Evolutionary conservation across 139 green algal genomes (phyloP).

Genomic region (Gonium pectorale): DNA sequence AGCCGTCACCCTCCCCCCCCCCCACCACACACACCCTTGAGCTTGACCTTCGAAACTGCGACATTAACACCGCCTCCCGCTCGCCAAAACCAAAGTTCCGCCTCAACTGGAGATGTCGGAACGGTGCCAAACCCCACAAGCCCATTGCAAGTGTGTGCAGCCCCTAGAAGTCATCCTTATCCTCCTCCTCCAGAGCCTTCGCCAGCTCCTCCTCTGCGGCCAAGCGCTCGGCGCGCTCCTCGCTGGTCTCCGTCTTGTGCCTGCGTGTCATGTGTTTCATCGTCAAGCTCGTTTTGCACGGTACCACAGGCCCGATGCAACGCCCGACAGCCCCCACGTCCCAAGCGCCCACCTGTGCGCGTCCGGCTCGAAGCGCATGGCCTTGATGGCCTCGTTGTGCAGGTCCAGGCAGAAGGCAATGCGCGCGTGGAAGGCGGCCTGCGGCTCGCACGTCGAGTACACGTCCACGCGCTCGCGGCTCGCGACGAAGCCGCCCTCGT

Average conservation of each 20-base stretch:
- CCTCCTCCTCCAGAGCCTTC: slow-evolving; percentile 82
- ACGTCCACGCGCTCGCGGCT: slow-evolving; percentile 56
- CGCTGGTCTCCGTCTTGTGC: slow-evolving; percentile 69
- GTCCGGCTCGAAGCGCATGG: slow-evolving; percentile 68
- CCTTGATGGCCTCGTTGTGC: slow-evolving; percentile 93
- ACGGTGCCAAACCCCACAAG: background rate
- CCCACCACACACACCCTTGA: background rate
- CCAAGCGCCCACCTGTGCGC: slow-evolving; percentile 22
- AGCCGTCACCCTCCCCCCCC: background rate
- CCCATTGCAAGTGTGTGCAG: background rate
- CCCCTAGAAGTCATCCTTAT: slow-evolving; percentile 54
- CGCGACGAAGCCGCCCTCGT: slow-evolving; percentile 79
- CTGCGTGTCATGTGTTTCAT: background rate
- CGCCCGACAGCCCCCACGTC: background rate
- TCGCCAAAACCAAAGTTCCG: background rate
- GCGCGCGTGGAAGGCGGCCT: slow-evolving; percentile 94
- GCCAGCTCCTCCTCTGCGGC: slow-evolving; percentile 88
- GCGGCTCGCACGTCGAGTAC: slow-evolving; percentile 46
- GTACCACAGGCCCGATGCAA: background rate
- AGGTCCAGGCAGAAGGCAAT: slow-evolving; percentile 97
- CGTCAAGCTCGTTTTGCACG: background rate
- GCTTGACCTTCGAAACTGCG: background rate
- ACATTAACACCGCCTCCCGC: background rate
- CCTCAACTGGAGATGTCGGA: background rate
- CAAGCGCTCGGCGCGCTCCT: slow-evolving; percentile 76